phyloP scores from a whole-genome alignment of 192 early-diverging fungal genomes.

The Coemansia sp. region DNA sequence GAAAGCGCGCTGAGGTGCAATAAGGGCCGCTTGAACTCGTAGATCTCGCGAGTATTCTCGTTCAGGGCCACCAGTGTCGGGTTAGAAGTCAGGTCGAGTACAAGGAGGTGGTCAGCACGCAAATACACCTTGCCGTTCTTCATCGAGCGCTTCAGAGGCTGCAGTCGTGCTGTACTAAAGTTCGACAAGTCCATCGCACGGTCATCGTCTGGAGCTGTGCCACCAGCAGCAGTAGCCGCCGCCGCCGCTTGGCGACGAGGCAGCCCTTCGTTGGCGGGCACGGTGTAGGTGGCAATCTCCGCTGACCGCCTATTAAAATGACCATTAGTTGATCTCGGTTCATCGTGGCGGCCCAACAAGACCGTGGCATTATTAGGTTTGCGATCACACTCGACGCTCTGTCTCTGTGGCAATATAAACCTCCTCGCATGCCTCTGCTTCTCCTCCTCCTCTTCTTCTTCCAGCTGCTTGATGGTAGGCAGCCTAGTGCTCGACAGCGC shows the following conservation, averaged over 20 bases:
- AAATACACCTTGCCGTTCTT: slow-evolving; percentile 41
- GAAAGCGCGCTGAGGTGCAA: slow-evolving; percentile 6
- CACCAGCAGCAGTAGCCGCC: not conserved
- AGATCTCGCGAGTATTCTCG: slow-evolving; percentile 9
- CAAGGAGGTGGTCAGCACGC: slow-evolving; percentile 21
- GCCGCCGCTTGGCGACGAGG: not conserved
- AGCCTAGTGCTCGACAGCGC: slow-evolving; percentile 8
- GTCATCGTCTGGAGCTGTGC: not conserved
- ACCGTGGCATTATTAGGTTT: not conserved
- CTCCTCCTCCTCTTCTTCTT: not conserved
- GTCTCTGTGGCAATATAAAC: not conserved
- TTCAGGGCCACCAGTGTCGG: slow-evolving; percentile 14
- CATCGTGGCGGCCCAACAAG: not conserved
- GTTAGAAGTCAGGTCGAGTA: slow-evolving; percentile 26
- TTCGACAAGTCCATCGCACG: not conserved
- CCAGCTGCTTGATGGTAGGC: slow-evolving; percentile 5
- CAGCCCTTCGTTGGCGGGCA: not conserved
- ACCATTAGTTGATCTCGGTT: not conserved
- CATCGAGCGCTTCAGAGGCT: slow-evolving; percentile 25
- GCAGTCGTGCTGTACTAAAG: slow-evolving; percentile 24
- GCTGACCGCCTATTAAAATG: not conserved
- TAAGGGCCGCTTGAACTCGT: slow-evolving; percentile 23
- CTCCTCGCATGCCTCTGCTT: slow-evolving; percentile 1
- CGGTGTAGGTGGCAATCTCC: not conserved
- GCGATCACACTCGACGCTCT: not conserved